Conservation (phyloP, 306 rosid species). For the Quercus agrifolia region DNA sequence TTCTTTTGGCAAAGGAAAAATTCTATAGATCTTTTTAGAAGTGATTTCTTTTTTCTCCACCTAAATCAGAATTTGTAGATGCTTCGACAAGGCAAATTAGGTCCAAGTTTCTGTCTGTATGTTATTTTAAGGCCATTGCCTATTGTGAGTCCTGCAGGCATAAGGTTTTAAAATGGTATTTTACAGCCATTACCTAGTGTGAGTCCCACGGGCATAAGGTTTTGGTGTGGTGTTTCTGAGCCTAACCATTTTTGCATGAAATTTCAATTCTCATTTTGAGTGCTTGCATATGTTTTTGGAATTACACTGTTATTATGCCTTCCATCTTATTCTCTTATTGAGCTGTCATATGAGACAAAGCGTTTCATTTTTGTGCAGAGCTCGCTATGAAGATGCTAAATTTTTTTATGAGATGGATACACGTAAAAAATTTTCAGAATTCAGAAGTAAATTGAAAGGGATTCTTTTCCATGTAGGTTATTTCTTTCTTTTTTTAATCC, state of each 20-base stretch:
- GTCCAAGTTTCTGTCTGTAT: neutral
- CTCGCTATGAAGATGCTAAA: constrained; percentile 97
- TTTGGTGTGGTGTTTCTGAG: neutral
- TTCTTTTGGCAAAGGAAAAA: neutral
- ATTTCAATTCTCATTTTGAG: neutral
- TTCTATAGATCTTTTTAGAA: no score
- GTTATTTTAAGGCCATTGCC: neutral
- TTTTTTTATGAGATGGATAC: constrained; percentile 88
- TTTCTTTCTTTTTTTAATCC: constrained; percentile 9
- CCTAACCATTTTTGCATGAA: neutral
- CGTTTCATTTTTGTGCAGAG: constrained; percentile 48
- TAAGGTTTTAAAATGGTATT: neutral
- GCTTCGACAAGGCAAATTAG: neutral
- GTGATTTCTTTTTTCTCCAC: neutral
- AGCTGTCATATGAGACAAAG: constrained; percentile 11
- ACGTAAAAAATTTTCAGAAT: constrained; percentile 65
- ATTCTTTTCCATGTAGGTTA: constrained; percentile 85
- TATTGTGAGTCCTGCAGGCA: neutral
- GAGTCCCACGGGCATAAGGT: neutral
- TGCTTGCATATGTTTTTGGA: neutral
- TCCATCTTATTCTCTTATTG: constrained; percentile 3
- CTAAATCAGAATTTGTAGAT: neutral
- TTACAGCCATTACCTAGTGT: neutral
- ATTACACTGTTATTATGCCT: constrained; percentile 2
- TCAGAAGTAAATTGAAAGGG: constrained; percentile 65